These are phyloP conservation scores for Morella rubra DNA, from an alignment of 306 rosid genomes.

Conservation along the genomic window DNA sequence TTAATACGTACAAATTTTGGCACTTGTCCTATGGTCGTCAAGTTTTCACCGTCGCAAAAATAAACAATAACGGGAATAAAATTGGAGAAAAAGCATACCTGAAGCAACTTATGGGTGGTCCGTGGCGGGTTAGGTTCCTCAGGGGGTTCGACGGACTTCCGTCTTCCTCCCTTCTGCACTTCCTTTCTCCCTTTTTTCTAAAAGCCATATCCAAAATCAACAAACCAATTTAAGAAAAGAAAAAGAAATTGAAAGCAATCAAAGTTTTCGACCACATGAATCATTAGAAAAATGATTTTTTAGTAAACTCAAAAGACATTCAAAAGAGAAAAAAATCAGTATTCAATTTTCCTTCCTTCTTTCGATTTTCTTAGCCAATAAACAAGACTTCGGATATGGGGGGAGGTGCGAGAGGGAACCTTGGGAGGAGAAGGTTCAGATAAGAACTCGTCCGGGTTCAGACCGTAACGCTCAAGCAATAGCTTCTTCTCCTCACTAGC, in stretches of 20 bases:
- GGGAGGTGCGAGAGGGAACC: conserved; percentile 32
- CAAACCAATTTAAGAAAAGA: conserved; percentile 1
- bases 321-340: background rate
- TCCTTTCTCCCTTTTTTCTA: conserved; percentile 65
- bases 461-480: conserved; percentile 77
- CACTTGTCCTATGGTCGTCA: background rate
- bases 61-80: background rate
- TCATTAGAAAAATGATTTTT: background rate
- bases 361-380: background rate
- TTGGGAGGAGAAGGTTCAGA: conserved; percentile 61
- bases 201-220: conserved; percentile 15
- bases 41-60: background rate
- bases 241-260: background rate
- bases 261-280: background rate
- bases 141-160: conserved; percentile 36
- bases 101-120: conserved; percentile 81
- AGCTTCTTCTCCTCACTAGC: conserved; percentile 51
- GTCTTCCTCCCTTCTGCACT: conserved; percentile 36
- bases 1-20: background rate
- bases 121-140: conserved; percentile 59
- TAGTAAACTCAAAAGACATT: background rate
- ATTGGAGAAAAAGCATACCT: conserved; percentile 44
- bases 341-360: background rate
- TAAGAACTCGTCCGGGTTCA: conserved; percentile 71
- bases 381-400: conserved; percentile 3